Conservation (phyloP, 768 basidiomycete genomes). For the Termitomyces sp. region DNA sequence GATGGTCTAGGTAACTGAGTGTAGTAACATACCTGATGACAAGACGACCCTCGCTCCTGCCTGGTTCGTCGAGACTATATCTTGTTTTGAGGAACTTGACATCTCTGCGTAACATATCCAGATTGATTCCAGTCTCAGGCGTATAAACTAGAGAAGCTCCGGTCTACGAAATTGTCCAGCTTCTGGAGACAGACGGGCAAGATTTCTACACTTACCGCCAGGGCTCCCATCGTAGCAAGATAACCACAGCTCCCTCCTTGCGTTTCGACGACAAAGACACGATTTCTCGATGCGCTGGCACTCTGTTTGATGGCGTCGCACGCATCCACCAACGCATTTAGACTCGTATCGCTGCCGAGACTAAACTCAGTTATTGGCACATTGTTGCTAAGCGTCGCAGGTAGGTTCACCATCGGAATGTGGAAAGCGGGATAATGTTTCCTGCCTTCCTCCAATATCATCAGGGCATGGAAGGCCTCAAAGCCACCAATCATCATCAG, state of each 20-base stretch:
- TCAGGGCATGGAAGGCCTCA: conserved; percentile 82
- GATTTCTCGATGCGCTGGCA: conserved; percentile 90
- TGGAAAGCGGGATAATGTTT: conserved; percentile 87
- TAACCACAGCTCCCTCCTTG: conserved; percentile 98
- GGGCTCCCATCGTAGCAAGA: conserved; percentile 89
- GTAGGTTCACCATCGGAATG: conserved; percentile 93
- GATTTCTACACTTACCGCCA: conserved; percentile 63
- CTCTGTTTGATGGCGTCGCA: conserved; percentile 99
- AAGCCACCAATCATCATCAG: conserved; percentile 93
- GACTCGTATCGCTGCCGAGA: conserved; percentile 92
- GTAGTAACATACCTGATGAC: conserved; percentile 70
- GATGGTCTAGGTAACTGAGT: neutral
- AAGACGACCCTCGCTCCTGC: conserved; percentile 88
- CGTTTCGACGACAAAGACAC: conserved; percentile 97
- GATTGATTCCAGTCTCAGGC: conserved; percentile 83
- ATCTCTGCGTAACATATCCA: conserved; percentile 77
- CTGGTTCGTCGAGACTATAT: conserved; percentile 81
- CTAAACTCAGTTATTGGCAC: conserved; percentile 97
- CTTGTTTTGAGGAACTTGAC: conserved; percentile 85
- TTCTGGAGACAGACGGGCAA: neutral
- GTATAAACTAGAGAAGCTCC: conserved; percentile 94
- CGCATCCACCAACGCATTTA: conserved; percentile 96
- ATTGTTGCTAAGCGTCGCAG: conserved; percentile 97
- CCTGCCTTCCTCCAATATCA: conserved; percentile 74
- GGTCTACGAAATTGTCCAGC: conserved; percentile 40